Evolutionary conservation across 176 grass and related monocot genomes (phyloP), one percentile per base, ranked within the genome.

Genomic region (Phoenix dactylifera): DNA sequence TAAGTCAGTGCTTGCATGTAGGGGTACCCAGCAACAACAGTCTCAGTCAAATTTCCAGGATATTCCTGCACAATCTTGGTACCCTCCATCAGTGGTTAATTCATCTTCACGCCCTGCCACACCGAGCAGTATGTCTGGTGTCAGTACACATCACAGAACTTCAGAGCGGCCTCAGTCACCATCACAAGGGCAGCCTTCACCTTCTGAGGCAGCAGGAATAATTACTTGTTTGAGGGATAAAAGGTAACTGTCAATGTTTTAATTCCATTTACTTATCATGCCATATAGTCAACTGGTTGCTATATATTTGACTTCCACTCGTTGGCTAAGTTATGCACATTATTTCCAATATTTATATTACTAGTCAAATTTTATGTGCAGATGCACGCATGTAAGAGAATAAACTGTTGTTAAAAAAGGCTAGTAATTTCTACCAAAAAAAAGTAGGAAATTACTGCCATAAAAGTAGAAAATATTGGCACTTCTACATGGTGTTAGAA

Each of bases 141-240:
- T 32, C 17, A 82, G 65, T 64, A 26, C 72, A 66, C 64, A 80
- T 61, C 83, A 87, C 70, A 91, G 81, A 77, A 57, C 75, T 73
- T 75, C 76, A 51, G 87, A 80, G 75, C 74, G 52, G 58, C 67
- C 62, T 20, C 86, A 73, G 59, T 50, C 80, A 74, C 72, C 86
- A 64, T 80, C 81, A 9, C 74, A 80, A 66, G 77, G 75, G 12
- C 92, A 88, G 12, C 78, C 81, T n/a, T 88, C 87, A 56, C 84
- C 87, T 26, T 66, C 86, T 66, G 92, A 97, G 62, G 92, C 87
- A 59, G 84, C 87, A 63, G 84, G 69, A 24, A 82, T 91, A 74
- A 97, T 97, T 67, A 66, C 78, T 58, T 72, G 67, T 29, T 76
- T 97, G 54, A 97, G 82, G 74, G 83, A 91, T 70, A 97, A 97